Evolutionary conservation across 306 rosid genomes (phyloP).

Genomic region (Mucuna pruriens): DNA sequence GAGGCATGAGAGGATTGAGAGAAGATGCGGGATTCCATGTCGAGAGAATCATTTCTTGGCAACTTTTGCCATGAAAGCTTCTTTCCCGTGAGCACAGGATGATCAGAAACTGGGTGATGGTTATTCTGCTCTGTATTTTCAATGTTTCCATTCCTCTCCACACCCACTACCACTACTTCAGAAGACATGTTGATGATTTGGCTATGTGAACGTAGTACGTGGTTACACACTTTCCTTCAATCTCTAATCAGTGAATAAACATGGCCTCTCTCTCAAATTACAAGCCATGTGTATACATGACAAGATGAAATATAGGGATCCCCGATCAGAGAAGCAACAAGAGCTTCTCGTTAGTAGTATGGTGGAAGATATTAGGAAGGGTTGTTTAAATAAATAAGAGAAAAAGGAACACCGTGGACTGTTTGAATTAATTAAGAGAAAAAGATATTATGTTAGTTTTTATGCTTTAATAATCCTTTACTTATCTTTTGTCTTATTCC

Average conservation of each 20-base stretch:
- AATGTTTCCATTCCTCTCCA: not conserved
- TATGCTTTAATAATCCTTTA: too few relatives aligned
- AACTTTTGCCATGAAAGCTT: conserved; percentile 26
- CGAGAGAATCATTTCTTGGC: conserved; percentile 32
- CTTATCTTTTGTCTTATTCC: too few relatives aligned
- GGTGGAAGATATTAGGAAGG: not conserved
- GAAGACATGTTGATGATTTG: not conserved
- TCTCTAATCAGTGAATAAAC: too few relatives aligned
- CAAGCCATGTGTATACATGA: not conserved
- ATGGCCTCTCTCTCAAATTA: not conserved
- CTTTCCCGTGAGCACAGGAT: not conserved
- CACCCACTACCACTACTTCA: not conserved
- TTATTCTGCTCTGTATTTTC: not conserved
- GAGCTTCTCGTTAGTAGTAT: not conserved
- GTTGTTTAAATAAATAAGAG: not conserved
- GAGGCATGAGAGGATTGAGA: conserved; percentile 8
- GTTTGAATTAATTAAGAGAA: not conserved
- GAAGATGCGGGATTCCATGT: conserved; percentile 32
- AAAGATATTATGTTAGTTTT: too few relatives aligned
- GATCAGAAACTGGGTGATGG: not conserved
- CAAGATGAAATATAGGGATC: not conserved
- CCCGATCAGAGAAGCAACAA: not conserved
- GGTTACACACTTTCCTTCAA: not conserved
- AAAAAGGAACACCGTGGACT: not conserved
- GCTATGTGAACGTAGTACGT: too few relatives aligned